Evolutionary conservation across 441 rosid species (phyloP), one percentile per base, ranked within the genome.

Genomic region (Croton laevigatus): DNA sequence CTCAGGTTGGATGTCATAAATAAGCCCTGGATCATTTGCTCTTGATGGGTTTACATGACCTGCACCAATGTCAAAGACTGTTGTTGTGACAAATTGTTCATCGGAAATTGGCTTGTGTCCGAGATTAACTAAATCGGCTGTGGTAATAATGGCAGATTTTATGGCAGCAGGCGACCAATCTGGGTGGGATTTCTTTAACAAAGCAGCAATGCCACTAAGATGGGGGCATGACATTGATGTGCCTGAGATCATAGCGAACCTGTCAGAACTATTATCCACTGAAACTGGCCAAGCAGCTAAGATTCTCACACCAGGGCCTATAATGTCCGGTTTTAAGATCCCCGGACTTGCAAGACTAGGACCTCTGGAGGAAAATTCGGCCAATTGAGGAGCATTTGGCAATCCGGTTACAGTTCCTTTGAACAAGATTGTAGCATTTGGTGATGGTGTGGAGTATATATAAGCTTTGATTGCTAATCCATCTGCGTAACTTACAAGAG

Each of bases 191-290:
- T 90, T 95, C 77, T 85, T 90, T 63, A 90, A 76, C 65, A 91
- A 68, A 55, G 97, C 97, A 59, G 90, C 94, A 45, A 93, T 80
- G 42, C 98, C 96, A 49, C 91, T 87, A 68, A 91, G 65, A 83
- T 87, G 96, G 72, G 98, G 97, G 75, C 93, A 93, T 63, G 96
- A 84, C 98, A 93, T 93, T 73, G 96, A 89, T 3, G 91, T 93
- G 64, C 96, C 94, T 46, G 97, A 93, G 83, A 86, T 75, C 78
- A 89, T 85, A 0, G 86, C 91, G 20, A 94, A 94, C 44, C 51
- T 69, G 55, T 81, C 79, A 75, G 74, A 70, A 20, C 49, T 68
- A 27, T 72, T 72, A 64, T 79, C 74, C 1, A 76, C 60, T 59
- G 85, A 77, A 72, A 78, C 71, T 2, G 83, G 80, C 89, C 85